Evolutionary conservation across 192 early-diverging fungal species (phyloP).

Genomic region (Entomortierella chlamydospora): DNA sequence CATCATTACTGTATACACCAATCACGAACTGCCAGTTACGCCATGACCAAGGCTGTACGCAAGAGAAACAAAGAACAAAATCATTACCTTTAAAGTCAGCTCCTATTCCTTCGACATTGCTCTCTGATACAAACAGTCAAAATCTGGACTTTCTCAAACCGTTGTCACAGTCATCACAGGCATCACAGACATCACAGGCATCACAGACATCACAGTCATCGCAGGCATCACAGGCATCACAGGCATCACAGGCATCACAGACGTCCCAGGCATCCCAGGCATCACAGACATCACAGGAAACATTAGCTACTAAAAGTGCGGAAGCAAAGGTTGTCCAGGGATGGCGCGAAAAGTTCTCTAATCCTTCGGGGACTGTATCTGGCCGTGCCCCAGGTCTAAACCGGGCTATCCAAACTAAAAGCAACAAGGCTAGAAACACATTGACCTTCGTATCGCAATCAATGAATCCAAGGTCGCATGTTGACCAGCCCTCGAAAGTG

Average conservation of each 20-base stretch:
- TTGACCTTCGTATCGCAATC: neutral
- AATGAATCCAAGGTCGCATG: neutral
- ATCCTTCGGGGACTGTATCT: neutral
- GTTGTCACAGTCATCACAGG: too few species aligned
- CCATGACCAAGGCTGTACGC: neutral
- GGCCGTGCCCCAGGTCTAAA: slow-evolving; percentile 15
- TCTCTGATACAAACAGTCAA: neutral
- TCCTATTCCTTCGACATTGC: neutral
- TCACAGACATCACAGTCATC: too few species aligned
- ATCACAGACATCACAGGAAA: too few species aligned
- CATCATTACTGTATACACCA: neutral
- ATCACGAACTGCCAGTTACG: neutral
- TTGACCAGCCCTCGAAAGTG: neutral
- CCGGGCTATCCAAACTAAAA: slow-evolving; percentile 18
- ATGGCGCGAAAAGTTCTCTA: slow-evolving; percentile 45
- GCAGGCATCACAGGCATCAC: too few species aligned
- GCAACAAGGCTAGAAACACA: neutral
- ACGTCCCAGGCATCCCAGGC: too few species aligned
- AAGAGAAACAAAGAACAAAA: neutral
- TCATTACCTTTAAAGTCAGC: neutral
- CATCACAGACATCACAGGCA: too few species aligned
- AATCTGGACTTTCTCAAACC: too few species aligned
- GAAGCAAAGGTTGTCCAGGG: slow-evolving; percentile 42
- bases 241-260: too few species aligned
- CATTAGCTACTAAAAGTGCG: neutral